Evolutionary conservation across 2,329 filamentous ascomycete species (phyloP), one percentile per base, ranked within the genome.

Genomic region (Trichoderma sp.): DNA sequence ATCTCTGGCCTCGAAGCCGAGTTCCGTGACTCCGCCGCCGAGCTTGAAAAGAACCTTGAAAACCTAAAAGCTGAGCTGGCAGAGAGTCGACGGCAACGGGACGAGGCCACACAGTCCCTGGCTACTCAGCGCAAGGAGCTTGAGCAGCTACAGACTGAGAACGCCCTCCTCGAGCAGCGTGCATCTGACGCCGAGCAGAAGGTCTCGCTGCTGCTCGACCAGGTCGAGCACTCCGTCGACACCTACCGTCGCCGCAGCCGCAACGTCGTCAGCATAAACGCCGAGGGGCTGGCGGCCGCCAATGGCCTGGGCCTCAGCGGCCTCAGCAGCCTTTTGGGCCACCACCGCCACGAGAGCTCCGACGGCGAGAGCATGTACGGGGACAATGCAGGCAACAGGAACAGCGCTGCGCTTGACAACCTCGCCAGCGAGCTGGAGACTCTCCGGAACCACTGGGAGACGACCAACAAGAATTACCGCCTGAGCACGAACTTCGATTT

Each of bases 391-490:
- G 80, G 85, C 63, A 80, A 78, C 59, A 81, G 85, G 69, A 85
- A 87, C 75, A 86, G 84, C 72, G 81, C 79, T 70, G 94, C 93
- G 3, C 84, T 99, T 21, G 95, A 99, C 77, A 95, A 90, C 69
- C 85, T 99, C 26, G 94, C 95, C 12, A 92, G 87, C 68, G 95
- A 99, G 79, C 87, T 99, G 7, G 95, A 99, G 75, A 90, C 91
- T 14, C 83, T 99, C 55, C 88, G 94, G 60, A 91, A 83, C 60
- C 93, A 97, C 72, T 99, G 95, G 95, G 93, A 98, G 79, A 92
- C 90, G 45, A 97, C 93, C 14, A 97, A 94, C 79, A 95, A 96
- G 78, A 96, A 92, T 72, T 97, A 98, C 77, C 90, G 95, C 26
- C 81, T 97, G 51, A 96, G 92, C 77, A 93, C 90, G 73, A 88